These are phyloP conservation scores for Hortiboletus rubellus DNA, from an alignment of 1,284 basidiomycete genomes.

Conservation along the genomic window DNA sequence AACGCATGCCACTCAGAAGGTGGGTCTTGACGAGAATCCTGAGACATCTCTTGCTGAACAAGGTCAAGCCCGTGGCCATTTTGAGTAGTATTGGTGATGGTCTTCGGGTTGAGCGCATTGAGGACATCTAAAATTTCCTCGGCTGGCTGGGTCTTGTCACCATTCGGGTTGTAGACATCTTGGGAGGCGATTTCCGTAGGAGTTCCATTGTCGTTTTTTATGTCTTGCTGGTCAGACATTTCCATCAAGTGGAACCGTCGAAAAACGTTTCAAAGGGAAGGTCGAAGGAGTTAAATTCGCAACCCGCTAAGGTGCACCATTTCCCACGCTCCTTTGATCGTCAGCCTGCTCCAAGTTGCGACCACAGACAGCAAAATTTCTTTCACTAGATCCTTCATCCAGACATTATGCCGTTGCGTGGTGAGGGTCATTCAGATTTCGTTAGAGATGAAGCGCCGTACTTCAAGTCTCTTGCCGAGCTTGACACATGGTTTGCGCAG, in stretches of 20 bases:
- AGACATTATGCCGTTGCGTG: slow-evolving; percentile 41
- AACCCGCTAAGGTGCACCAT: slow-evolving; percentile 4
- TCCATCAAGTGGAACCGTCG: slow-evolving; percentile 31
- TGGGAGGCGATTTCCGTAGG: slow-evolving; percentile 31
- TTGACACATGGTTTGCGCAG: slow-evolving; percentile 42
- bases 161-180: slow-evolving; percentile 27
- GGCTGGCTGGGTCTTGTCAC: slow-evolving; percentile 40
- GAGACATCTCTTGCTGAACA: slow-evolving; percentile 23
- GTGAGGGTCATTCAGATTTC: slow-evolving; percentile 36
- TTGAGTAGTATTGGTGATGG: slow-evolving; percentile 26
- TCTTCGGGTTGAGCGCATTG: slow-evolving; percentile 38
- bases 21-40: slow-evolving; percentile 30
- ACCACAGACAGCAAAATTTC: background rate
- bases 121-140: slow-evolving; percentile 44
- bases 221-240: slow-evolving; percentile 40
- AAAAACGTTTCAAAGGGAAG: slow-evolving; percentile 33
- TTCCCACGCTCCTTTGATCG: slow-evolving; percentile 29
- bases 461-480: slow-evolving; percentile 41
- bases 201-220: slow-evolving; percentile 25
- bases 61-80: slow-evolving; percentile 30
- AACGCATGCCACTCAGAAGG: slow-evolving; percentile 51
- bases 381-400: background rate
- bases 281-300: slow-evolving; percentile 1
- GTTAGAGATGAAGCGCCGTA: slow-evolving; percentile 40
- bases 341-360: no score